These are phyloP conservation scores for Dothideomycetes sp. DNA, from an alignment of 2,329 filamentous ascomycete genomes.

Conservation along the genomic window DNA sequence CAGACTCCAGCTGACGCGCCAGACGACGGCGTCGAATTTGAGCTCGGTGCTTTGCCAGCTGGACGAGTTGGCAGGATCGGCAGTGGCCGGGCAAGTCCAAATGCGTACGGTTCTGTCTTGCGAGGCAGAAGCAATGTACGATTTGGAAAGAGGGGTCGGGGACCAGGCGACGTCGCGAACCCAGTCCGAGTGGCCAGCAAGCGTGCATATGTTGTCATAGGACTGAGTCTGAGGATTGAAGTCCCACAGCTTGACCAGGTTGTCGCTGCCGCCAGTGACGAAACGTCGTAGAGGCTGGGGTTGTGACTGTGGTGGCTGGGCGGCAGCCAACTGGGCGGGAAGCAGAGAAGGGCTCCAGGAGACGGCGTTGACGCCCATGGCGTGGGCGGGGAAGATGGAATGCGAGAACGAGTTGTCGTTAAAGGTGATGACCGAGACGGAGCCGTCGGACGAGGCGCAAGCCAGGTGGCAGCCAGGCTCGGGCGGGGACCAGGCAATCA, in stretches of 20 bases:
- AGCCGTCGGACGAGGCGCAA: conserved; percentile 87
- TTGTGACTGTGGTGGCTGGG: conserved; percentile 43
- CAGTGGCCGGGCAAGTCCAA: conserved; percentile 59
- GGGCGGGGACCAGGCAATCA: conserved; percentile 94
- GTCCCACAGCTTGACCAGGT: conserved; percentile 85
- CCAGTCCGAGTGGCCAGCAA: conserved; percentile 87
- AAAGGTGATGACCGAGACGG: conserved; percentile 91
- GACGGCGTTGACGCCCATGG: conserved; percentile 88
- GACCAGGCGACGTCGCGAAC: conserved; percentile 97
- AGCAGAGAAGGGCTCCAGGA: conserved; percentile 84
- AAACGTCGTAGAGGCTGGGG: conserved; percentile 59
- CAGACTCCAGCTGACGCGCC: conserved; percentile 96
- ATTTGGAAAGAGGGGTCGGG: conserved; percentile 87
- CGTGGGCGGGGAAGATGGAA: conserved; percentile 82
- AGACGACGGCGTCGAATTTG: conserved; percentile 79
- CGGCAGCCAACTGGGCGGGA: conserved; percentile 74
- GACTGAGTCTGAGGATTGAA: conserved; percentile 48
- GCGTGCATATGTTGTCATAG: conserved; percentile 43
- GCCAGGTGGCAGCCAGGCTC: conserved; percentile 91
- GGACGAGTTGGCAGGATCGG: conserved; percentile 37
- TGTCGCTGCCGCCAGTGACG: conserved; percentile 91
- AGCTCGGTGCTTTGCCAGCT: conserved; percentile 82
- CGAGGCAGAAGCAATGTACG: conserved; percentile 89
- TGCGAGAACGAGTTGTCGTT: conserved; percentile 91
- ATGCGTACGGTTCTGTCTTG: conserved; percentile 97